These are phyloP conservation scores for Discostella stelligera DNA, from an alignment of 352 stramenopile species.

Conservation along the genomic window DNA sequence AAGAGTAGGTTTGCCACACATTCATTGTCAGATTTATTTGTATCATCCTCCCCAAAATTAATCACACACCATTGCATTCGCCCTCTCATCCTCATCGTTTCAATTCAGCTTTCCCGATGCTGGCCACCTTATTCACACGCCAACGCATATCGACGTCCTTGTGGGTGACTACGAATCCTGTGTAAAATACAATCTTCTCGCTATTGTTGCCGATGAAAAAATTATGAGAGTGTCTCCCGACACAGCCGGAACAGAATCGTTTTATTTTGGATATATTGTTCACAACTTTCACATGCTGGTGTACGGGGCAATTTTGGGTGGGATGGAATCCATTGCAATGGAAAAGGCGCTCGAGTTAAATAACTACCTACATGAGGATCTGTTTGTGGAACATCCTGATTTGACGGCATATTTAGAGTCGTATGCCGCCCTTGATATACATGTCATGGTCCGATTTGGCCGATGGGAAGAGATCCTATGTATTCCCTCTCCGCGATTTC, in stretches of 20 bases:
- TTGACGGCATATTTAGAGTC: slow-evolving; percentile 76
- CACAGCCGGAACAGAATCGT: slow-evolving; percentile 67
- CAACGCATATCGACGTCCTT: slow-evolving; percentile 83
- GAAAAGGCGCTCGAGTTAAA: slow-evolving; percentile 65
- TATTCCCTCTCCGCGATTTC: slow-evolving; percentile 59
- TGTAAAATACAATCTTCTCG: slow-evolving; percentile 67
- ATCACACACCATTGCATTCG: neutral
- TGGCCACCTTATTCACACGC: slow-evolving; percentile 83
- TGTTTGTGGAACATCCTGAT: slow-evolving; percentile 69
- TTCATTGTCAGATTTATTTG: slow-evolving; percentile 5
- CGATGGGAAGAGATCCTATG: slow-evolving; percentile 81
- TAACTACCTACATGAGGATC: slow-evolving; percentile 58
- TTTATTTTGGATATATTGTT: slow-evolving; percentile 83
- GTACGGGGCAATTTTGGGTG: slow-evolving; percentile 76
- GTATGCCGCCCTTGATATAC: slow-evolving; percentile 76
- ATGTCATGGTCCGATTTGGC: slow-evolving; percentile 82
- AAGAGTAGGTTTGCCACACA: slow-evolving; percentile 37
- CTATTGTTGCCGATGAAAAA: slow-evolving; percentile 71
- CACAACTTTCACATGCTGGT: slow-evolving; percentile 83
- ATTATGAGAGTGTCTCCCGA: slow-evolving; percentile 64
- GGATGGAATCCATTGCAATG: slow-evolving; percentile 70
- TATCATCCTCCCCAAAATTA: neutral
- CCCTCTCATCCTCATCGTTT: neutral
- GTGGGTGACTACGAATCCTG: slow-evolving; percentile 79
- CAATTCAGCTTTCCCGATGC: slow-evolving; percentile 66